Evolutionary conservation across 1,284 basidiomycete genomes (phyloP).

Genomic region (Rhodotorula glutinis): DNA sequence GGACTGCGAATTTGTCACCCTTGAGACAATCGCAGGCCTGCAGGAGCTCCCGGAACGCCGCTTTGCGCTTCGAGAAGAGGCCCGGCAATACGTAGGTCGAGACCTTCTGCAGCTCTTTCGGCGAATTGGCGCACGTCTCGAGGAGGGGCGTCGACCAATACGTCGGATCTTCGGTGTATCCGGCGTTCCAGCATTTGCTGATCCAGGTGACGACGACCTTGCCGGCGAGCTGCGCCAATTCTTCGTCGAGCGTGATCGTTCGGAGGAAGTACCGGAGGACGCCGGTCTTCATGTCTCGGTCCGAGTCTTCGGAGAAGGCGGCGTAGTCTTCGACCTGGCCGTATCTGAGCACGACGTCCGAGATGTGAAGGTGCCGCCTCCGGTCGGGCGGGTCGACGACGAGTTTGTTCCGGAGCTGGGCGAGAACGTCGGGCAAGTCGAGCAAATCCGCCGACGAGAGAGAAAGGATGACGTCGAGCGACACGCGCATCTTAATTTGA

Average conservation of each 20-base stretch:
- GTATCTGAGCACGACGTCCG: constrained; percentile 19
- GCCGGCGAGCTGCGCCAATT: constrained; percentile 30
- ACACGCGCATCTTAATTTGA: constrained; percentile 13
- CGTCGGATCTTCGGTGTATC: not conserved
- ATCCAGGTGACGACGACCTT: constrained; percentile 28
- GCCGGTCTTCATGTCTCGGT: constrained; percentile 10
- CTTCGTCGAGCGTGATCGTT: constrained; percentile 30
- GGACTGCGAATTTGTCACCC: not conserved
- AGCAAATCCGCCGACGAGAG: constrained; percentile 12
- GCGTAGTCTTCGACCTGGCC: constrained; percentile 15
- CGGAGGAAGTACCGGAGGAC: constrained; percentile 18
- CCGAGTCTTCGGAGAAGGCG: constrained; percentile 4
- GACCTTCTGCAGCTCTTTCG: constrained; percentile 7
- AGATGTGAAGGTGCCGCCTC: constrained; percentile 24
- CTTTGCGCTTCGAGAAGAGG: constrained; percentile 19
- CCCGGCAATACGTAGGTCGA: constrained; percentile 26
- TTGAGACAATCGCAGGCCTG: constrained; percentile 11
- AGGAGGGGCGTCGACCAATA: constrained; percentile 29
- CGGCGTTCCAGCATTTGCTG: constrained; percentile 20
- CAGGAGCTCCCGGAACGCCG: constrained; percentile 17
- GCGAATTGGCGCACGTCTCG: constrained; percentile 16
- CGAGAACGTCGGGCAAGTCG: constrained; percentile 9
- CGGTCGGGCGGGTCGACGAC: constrained; percentile 30
- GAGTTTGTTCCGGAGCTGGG: constrained; percentile 18
- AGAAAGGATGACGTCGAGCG: constrained; percentile 22